Conservation (phyloP, 2,329 filamentous ascomycete species). For the Fusarium foetens region DNA sequence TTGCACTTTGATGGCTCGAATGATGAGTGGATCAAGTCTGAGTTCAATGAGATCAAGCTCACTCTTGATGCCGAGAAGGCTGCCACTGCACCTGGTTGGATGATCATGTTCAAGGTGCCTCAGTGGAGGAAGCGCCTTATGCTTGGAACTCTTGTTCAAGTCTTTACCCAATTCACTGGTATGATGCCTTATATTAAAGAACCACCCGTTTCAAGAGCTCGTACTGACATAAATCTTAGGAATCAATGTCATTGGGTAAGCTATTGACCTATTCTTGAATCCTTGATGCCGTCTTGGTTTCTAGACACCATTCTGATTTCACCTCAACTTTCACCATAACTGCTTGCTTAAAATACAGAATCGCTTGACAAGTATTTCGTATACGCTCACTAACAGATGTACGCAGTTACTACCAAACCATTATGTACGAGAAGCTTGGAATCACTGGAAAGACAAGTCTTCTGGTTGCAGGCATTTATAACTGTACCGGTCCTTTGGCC, state of each 20-base stretch:
- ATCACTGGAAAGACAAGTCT: conserved; percentile 63
- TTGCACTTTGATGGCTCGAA: conserved; percentile 64
- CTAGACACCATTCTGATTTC: not conserved
- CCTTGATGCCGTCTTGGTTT: too few species aligned
- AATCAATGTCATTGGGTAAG: conserved; percentile 62
- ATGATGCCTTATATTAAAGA: not conserved
- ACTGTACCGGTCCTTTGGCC: conserved; percentile 65
- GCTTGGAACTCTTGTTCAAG: conserved; percentile 68
- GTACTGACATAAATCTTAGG: conserved; percentile 35
- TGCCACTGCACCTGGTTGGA: conserved; percentile 55
- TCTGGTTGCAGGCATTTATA: conserved; percentile 69
- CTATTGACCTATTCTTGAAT: not conserved
- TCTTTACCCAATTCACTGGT: conserved; percentile 65
- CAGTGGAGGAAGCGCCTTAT: conserved; percentile 66
- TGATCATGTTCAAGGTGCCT: conserved; percentile 65
- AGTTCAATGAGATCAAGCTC: conserved; percentile 65
- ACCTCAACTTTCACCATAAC: too few species aligned
- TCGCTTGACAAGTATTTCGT: not conserved
- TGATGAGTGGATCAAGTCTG: conserved; percentile 63
- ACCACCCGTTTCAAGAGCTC: not conserved
- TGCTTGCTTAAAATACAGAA: not conserved
- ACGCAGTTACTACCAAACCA: conserved; percentile 58
- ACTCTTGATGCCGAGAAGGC: conserved; percentile 58
- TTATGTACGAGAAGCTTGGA: conserved; percentile 61
- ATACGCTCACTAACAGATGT: not conserved